A percentile compares a stretch with the other conserved stretches of the same genome.
These are phyloP conservation scores for Capsella bursapastoris DNA, from an alignment of 345 rosid genomes.

Conservation along the genomic window DNA sequence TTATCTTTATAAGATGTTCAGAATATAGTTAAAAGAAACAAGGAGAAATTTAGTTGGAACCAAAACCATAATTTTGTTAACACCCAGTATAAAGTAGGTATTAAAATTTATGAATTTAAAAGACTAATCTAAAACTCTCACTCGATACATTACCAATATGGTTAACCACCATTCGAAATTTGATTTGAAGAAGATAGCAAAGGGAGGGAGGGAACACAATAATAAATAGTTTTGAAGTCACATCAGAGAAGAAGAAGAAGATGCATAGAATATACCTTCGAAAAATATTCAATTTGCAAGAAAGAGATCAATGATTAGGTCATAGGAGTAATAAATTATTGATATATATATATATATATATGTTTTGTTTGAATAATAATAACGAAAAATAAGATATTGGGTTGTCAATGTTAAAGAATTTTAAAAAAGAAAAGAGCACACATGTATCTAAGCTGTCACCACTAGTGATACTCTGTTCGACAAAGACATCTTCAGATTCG, in stretches of 20 bases:
- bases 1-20: not conserved
- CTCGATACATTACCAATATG: not conserved
- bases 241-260: constrained; percentile 19
- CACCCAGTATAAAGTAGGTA: no score
- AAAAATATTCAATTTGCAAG: constrained; percentile 11
- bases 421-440: constrained; percentile 6
- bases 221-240: constrained; percentile 22
- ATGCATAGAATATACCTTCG: constrained; percentile 39
- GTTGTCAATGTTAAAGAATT: constrained; percentile 9
- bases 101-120: not conserved
- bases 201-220: not conserved
- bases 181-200: constrained; percentile 17
- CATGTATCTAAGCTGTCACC: constrained; percentile 45
- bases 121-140: not conserved
- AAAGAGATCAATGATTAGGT: constrained; percentile 34
- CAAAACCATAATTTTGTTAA: no score
- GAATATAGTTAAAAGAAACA: not conserved
- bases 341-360: not conserved
- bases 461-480: constrained; percentile 31
- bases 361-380: not conserved
- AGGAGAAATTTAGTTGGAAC: no score
- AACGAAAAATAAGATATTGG: not conserved
- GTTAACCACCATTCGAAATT: constrained; percentile 19
- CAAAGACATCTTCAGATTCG: constrained; percentile 41
- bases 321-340: constrained; percentile 29